Percentiles rank a stretch among this genome's conserved stretches.
Conservation (phyloP, 2,329 filamentous ascomycete genomes). For the Alternaria sp. region DNA sequence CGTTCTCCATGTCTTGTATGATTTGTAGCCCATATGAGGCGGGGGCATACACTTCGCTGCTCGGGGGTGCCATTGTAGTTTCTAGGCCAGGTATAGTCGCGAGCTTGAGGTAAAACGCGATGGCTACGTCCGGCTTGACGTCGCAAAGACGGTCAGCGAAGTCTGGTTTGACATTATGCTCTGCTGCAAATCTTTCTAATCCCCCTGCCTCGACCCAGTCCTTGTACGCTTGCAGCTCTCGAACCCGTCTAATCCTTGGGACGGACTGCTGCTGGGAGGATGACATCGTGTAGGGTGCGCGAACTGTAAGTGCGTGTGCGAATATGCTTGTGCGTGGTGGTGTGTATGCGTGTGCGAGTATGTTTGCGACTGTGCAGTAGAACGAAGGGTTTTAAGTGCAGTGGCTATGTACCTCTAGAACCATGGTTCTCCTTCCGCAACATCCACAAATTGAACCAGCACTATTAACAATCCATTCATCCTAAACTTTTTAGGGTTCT, state of each 20-base stretch:
- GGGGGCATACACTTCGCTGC: background rate
- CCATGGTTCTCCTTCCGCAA: background rate
- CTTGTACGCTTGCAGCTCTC: background rate
- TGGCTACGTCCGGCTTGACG: background rate
- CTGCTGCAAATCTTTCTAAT: background rate
- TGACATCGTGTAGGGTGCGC: background rate
- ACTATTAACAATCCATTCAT: background rate
- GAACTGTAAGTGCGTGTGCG: background rate
- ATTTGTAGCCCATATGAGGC: background rate
- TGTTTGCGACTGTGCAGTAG: background rate
- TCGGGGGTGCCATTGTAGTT: background rate
- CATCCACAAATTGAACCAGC: background rate
- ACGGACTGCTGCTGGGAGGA: background rate
- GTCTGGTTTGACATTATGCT: background rate
- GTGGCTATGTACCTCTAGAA: background rate
- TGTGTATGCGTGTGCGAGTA: background rate
- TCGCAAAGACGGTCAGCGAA: background rate
- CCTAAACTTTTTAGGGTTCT: background rate
- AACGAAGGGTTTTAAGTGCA: background rate
- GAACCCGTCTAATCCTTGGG: background rate
- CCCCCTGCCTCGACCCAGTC: background rate
- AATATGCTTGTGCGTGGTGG: background rate
- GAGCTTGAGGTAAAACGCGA: background rate
- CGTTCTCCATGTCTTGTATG: background rate
- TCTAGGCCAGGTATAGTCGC: background rate